Base-by-base conservation (phyloP, 495 filamentous ascomycete genomes). In the Letharia columbiana region DNA sequence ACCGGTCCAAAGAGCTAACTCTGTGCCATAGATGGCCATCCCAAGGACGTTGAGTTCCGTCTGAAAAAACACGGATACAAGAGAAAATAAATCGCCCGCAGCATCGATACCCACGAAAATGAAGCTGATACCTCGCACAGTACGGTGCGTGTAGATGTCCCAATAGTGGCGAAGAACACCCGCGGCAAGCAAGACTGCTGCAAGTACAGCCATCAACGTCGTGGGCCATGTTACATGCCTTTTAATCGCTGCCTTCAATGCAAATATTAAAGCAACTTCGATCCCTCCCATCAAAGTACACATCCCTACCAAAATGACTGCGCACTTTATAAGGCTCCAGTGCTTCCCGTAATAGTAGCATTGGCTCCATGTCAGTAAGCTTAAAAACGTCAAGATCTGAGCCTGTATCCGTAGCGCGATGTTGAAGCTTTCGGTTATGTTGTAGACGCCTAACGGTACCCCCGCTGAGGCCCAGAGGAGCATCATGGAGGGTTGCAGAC, bases 91-190 rank as follows among this genome's bases (percentile, higher is more conserved):
- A 75, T 89, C 86, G 0, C 85, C 86, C 2, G 81, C 78, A 6
- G 85, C 85, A 72, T 89, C 86, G 50, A 87, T 86, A 0, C 74
- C 84, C 1, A 87, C 84, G 69, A 87, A 89, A 5, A 86, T 74
- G 73, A 89, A 87, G 18, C 82, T 86, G 41, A 89, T 87, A 11
- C 86, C 86, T 3, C 83, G 78, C 17, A 87, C 85, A 0, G 84
- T 86, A 15, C 79, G 77, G 64, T 86, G 79, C 17, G 77, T 70
- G 60, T 81, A 85, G 33, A 87, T 86, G 68, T 86, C 83, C 76
- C 77, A 81, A 66, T 86, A 87, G 72, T 87, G 82, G 62, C 71
- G 73, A 58, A 80, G 67, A 0, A 81, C 78, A 1, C 86, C 86
- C 0, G 82, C 77, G 7, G 81, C 82, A 11, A 89, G 81, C 5